Percentiles rank a stretch among this genome's conserved stretches.
Evolutionary conservation across 2,329 filamentous ascomycete genomes (phyloP).

Genomic region (Sporothrix inflata): DNA sequence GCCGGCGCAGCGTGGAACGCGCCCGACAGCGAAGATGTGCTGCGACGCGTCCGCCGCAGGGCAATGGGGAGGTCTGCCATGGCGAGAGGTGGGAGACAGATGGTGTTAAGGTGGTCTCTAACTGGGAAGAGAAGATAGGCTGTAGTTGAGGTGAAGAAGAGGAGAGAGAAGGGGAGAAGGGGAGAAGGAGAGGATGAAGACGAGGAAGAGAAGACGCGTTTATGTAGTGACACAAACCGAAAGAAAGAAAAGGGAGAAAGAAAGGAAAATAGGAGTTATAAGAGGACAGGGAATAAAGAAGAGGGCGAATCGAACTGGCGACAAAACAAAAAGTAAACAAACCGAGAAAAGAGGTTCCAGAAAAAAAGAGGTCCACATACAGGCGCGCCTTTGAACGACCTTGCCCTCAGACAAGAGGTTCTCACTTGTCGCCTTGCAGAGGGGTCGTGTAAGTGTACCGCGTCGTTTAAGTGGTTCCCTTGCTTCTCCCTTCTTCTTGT

Average conservation of each 20-base stretch:
- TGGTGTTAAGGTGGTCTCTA: background rate
- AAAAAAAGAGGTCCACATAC: background rate
- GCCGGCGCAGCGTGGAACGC: slow-evolving; percentile 21
- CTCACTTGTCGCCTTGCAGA: background rate
- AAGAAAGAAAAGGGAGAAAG: background rate
- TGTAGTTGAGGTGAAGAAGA: background rate
- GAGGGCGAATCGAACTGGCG: background rate
- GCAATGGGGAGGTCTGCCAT: slow-evolving; percentile 56
- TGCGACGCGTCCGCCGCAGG: slow-evolving; percentile 58
- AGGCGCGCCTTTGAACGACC: background rate
- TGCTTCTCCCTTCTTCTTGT: no score
- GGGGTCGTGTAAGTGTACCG: slow-evolving; percentile 1
- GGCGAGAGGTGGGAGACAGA: background rate
- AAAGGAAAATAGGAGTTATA: background rate
- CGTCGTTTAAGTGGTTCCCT: slow-evolving; percentile 5
- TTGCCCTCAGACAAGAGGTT: background rate
- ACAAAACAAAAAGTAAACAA: slow-evolving; percentile 21
- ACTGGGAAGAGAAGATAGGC: background rate
- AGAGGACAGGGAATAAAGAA: background rate
- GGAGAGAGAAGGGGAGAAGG: background rate
- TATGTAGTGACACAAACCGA: background rate
- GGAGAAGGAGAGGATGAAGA: background rate
- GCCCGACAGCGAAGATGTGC: slow-evolving; percentile 38
- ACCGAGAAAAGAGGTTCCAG: background rate
- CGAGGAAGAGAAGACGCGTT: background rate